Conservation (phyloP, 495 filamentous ascomycete genomes). For the Xanthoparmelia taractica region DNA sequence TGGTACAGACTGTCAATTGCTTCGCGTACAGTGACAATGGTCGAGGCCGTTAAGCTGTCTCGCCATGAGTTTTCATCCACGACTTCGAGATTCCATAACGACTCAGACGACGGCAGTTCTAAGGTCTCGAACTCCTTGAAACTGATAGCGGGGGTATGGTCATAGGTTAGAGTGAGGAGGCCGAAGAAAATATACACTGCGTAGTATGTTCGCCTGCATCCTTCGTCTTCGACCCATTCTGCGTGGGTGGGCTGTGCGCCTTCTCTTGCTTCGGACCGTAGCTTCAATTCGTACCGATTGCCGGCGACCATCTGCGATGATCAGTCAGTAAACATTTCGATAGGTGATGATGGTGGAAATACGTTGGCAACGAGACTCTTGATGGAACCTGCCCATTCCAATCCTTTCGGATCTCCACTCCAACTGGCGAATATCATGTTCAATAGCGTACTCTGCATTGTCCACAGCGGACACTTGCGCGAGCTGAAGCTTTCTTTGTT, state of each 20-base stretch:
- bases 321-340: slow-evolving; percentile 12
- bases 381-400: slow-evolving; percentile 98
- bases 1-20: slow-evolving; percentile 93
- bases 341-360: slow-evolving; percentile 22
- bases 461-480: slow-evolving; percentile 95
- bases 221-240: slow-evolving; percentile 96
- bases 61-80: slow-evolving; percentile 76
- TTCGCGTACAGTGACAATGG: slow-evolving; percentile 77
- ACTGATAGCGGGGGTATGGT: slow-evolving; percentile 93
- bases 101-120: slow-evolving; percentile 86
- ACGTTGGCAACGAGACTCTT: slow-evolving; percentile 91
- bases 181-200: slow-evolving; percentile 99
- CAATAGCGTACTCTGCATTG: slow-evolving; percentile 89
- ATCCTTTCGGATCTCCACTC: slow-evolving; percentile 94
- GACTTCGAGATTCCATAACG: slow-evolving; percentile 82
- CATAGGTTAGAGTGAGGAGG: slow-evolving; percentile 89
- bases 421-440: slow-evolving; percentile 99
- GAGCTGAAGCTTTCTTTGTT: slow-evolving; percentile 98
- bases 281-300: slow-evolving; percentile 90
- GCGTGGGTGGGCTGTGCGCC: slow-evolving; percentile 66
- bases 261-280: slow-evolving; percentile 81
- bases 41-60: slow-evolving; percentile 61
- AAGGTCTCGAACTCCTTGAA: slow-evolving; percentile 96
- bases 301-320: slow-evolving; percentile 79
- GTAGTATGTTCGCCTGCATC: slow-evolving; percentile 92